These are phyloP conservation scores for Boletus rufocinnamomeus DNA, from an alignment of 768 basidiomycete species.

Conservation along the genomic window DNA sequence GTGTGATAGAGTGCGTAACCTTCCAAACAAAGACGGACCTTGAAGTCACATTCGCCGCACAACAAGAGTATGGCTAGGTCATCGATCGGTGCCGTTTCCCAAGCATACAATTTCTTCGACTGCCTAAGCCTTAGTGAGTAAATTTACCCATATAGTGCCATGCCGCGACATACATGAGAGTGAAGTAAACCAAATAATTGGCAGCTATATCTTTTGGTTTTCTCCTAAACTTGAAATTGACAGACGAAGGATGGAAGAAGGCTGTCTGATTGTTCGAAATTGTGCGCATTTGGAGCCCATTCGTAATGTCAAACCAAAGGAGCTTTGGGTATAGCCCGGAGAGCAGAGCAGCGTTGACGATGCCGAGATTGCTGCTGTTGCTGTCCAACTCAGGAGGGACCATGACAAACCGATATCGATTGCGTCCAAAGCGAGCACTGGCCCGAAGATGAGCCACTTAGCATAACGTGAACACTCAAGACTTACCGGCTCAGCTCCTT, in stretches of 20 bases:
- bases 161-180: conserved; percentile 64
- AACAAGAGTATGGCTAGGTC: conserved; percentile 79
- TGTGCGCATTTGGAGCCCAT: conserved; percentile 65
- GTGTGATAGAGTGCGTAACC: background rate
- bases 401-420: conserved; percentile 71
- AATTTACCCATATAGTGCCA: background rate
- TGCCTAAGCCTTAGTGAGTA: conserved; percentile 56
- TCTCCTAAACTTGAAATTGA: conserved; percentile 89
- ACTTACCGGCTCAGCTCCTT: conserved; percentile 68
- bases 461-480: background rate
- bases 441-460: conserved; percentile 6
- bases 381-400: conserved; percentile 72
- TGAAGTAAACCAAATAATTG: conserved; percentile 82
- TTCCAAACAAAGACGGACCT: conserved; percentile 46
- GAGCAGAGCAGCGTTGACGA: conserved; percentile 80
- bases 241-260: conserved; percentile 86
- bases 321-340: conserved; percentile 93
- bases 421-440: conserved; percentile 75
- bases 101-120: conserved; percentile 88
- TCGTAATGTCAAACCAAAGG: conserved; percentile 62
- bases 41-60: conserved; percentile 90
- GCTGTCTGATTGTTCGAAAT: conserved; percentile 79
- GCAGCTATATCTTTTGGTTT: conserved; percentile 69
- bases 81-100: conserved; percentile 91
- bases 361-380: conserved; percentile 61